Percentiles rank a stretch among this genome's conserved stretches.
Conservation (phyloP, 768 basidiomycete genomes). For the Leccinellum rugosiceps region DNA sequence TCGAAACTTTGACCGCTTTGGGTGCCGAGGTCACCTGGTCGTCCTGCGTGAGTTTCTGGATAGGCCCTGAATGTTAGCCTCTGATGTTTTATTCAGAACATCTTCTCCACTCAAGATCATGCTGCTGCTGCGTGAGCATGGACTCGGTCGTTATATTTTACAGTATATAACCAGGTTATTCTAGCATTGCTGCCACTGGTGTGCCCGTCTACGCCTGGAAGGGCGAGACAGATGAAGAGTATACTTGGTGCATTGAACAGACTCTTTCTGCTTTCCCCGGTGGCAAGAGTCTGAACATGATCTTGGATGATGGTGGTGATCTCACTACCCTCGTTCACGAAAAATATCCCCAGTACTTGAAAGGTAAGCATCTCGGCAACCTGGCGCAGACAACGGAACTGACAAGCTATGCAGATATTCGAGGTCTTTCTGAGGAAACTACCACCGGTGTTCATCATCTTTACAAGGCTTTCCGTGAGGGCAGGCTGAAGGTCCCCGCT, state of each 20-base stretch:
- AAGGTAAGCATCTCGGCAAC: slow-evolving; percentile 41
- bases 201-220: slow-evolving; percentile 99
- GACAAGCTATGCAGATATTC: slow-evolving; percentile 54
- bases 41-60: slow-evolving; percentile 68
- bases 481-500: slow-evolving; percentile 93
- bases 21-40: slow-evolving; percentile 99
- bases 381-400: background rate
- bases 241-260: slow-evolving; percentile 97
- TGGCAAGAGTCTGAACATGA: slow-evolving; percentile 92
- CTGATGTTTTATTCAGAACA: slow-evolving; percentile 59
- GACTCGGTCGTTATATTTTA: background rate
- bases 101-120: slow-evolving; percentile 99
- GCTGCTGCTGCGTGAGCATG: slow-evolving; percentile 87
- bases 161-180: slow-evolving; percentile 1
- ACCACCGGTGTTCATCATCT: slow-evolving; percentile 99
- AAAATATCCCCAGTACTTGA: slow-evolving; percentile 88
- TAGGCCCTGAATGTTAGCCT: background rate
- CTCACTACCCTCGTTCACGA: slow-evolving; percentile 93
- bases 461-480: slow-evolving; percentile 96
- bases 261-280: slow-evolving; percentile 83
- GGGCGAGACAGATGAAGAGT: slow-evolving; percentile 99
- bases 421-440: slow-evolving; percentile 97
- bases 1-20: slow-evolving; percentile 93
- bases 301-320: slow-evolving; percentile 98
- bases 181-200: slow-evolving; percentile 93